Evolutionary conservation across 768 basidiomycete genomes (phyloP).

Genomic region (Psilocybe tampanensis): DNA sequence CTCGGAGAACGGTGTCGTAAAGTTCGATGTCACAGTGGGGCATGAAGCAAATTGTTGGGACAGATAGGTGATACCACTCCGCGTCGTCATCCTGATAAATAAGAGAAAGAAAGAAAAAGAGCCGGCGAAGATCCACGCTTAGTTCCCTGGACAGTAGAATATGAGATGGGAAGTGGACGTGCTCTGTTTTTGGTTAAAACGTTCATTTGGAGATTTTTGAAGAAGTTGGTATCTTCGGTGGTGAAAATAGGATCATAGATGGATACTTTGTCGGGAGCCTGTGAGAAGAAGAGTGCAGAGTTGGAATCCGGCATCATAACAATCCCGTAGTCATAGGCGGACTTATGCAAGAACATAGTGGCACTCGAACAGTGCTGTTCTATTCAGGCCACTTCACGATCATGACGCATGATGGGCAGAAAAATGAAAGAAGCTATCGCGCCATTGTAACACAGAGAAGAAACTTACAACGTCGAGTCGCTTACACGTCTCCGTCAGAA

Average conservation of each 20-base stretch:
- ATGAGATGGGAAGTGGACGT: conserved; percentile 32
- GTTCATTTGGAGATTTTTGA: conserved; percentile 44
- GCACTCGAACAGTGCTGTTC: neutral
- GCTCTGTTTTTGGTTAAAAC: conserved; percentile 49
- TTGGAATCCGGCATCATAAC: conserved; percentile 8
- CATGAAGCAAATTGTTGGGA: conserved; percentile 72
- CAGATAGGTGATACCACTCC: conserved; percentile 36
- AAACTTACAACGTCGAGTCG: conserved; percentile 53
- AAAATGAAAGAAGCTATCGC: neutral
- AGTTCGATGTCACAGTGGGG: conserved; percentile 77
- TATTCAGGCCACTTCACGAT: neutral
- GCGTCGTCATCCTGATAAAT: conserved; percentile 11
- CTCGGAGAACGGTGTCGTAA: conserved; percentile 65
- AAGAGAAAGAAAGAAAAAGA: neutral
- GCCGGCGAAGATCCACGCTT: conserved; percentile 1
- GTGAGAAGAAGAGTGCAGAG: conserved; percentile 14
- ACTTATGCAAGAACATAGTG: neutral
- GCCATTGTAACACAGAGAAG: conserved; percentile 1
- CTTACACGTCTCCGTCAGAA: conserved; percentile 58
- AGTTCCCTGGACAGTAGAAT: conserved; percentile 6
- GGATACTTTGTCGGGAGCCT: conserved; percentile 53
- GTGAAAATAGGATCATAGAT: conserved; percentile 79
- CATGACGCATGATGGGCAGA: conserved; percentile 7
- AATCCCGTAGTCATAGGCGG: neutral
- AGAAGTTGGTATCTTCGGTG: conserved; percentile 54